Base-by-base conservation (phyloP, 2,329 filamentous ascomycete genomes). In the Fusarium succisae region DNA sequence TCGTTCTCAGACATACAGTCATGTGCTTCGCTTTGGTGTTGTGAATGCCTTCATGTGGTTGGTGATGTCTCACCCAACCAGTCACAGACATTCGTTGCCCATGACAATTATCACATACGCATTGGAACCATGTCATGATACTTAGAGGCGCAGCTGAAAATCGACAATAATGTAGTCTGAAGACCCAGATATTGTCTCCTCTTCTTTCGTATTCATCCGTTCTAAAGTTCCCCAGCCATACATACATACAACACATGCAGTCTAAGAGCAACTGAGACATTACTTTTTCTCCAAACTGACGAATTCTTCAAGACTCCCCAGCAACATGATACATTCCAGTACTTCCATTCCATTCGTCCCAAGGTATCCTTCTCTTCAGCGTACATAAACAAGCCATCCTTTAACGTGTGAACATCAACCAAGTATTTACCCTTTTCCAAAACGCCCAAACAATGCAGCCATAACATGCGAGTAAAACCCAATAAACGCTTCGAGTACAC, bases 371-470 rank as follows among this genome's bases (percentile, higher is more conserved):
- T 59, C 50, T 58, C 48, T 28, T 63, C 50, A n/a, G 30, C 30
- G 39, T 66, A 70, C 50, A 75, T 43, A 74, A 63, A 39, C 50
- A 47, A 62, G 45, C 37, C 35, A 61, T 63, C 45, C 20, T 66
- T 48, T 30, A 57, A 50, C 48, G 41, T 64, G 45, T 74, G 43
- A 65, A 62, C 60, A 73, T 35, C 54, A 63, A 66, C 20, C 54
- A 63, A 43, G 47, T 53, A 43, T 57, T 37, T 53, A 37, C 30
- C 39, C 66, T 39, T 67, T 73, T 63, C 47, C 70, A 57, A 47
- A 75, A 75, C 72, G 72, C 72, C 72, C 62, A 73, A 73, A 54
- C 45, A 75, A 72, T 74, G 68, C 72, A 62, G 39, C 55, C 64
- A 50, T 38, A 28, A 32, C 45, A 64, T 58, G 58, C 39, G 20